These are phyloP conservation scores for Fusarium sp. DNA, from an alignment of 2,329 filamentous ascomycete species.

Conservation along the genomic window DNA sequence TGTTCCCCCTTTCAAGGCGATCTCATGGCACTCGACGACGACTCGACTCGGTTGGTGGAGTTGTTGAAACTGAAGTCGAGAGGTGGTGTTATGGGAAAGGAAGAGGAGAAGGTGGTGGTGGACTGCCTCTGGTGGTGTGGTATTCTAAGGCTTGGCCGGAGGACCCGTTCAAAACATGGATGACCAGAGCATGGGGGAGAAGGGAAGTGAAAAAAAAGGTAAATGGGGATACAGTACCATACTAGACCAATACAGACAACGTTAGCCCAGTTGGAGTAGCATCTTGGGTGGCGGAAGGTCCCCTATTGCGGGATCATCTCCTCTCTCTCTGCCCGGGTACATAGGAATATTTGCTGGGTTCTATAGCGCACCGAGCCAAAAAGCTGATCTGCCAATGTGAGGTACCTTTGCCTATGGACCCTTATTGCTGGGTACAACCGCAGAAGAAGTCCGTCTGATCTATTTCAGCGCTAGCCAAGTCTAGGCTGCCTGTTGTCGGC, in stretches of 20 bases:
- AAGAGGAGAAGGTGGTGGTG: not conserved
- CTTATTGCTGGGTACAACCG: constrained; percentile 26
- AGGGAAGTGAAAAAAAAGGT: not conserved
- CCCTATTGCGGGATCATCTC: constrained; percentile 11
- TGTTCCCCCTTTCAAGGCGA: constrained; percentile 24
- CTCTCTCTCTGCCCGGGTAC: not conserved
- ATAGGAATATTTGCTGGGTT: not conserved
- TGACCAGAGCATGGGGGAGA: not conserved
- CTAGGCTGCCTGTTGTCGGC: not conserved
- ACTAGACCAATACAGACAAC: not conserved
- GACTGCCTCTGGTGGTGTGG: not conserved
- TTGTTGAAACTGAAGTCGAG: not conserved
- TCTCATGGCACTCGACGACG: constrained; percentile 18
- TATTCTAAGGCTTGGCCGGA: constrained; percentile 5
- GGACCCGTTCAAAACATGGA: not conserved
- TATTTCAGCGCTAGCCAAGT: not conserved
- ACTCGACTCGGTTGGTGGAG: not conserved
- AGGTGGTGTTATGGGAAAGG: not conserved
- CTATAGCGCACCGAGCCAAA: not conserved
- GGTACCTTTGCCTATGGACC: constrained; percentile 15
- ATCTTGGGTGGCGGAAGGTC: not conserved
- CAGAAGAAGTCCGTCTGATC: not conserved
- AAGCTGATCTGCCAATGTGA: not conserved
- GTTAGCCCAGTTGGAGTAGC: not conserved
- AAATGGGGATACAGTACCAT: not conserved